These are phyloP conservation scores for Raffaelea arxii DNA, from an alignment of 2,329 filamentous ascomycete genomes.

Conservation along the genomic window DNA sequence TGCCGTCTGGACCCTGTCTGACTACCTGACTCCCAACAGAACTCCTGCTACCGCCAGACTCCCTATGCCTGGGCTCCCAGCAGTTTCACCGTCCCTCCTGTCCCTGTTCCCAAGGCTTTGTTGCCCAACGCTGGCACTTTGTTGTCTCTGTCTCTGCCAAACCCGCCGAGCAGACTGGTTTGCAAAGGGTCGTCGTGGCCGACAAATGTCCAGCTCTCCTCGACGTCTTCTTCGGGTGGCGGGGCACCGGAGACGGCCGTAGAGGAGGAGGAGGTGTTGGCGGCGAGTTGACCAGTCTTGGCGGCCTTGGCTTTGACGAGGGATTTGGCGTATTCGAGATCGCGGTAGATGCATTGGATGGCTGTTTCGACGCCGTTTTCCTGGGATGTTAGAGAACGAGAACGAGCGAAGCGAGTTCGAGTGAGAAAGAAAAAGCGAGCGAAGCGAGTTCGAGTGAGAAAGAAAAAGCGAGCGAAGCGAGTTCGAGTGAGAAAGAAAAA, in stretches of 20 bases:
- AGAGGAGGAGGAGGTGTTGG: constrained; percentile 23
- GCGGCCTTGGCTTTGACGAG: constrained; percentile 60
- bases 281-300: constrained; percentile 35
- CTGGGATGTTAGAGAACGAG: constrained; percentile 42
- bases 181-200: constrained; percentile 31
- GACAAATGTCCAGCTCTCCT: constrained; percentile 88
- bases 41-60: no score
- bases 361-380: constrained; percentile 86
- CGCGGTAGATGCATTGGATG: constrained; percentile 87
- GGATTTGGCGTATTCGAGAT: constrained; percentile 83
- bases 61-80: no score
- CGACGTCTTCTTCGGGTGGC: constrained; percentile 46
- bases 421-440: neutral
- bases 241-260: constrained; percentile 36
- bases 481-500: neutral
- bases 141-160: no score
- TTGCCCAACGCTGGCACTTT: no score
- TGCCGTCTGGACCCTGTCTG: no score
- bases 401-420: neutral
- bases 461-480: neutral
- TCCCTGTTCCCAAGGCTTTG: no score
- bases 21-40: no score
- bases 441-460: no score
- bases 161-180: no score
- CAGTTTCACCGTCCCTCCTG: no score